These are phyloP conservation scores for Lentinus tigrinus DNA, from an alignment of 768 basidiomycete genomes.

Conservation along the genomic window DNA sequence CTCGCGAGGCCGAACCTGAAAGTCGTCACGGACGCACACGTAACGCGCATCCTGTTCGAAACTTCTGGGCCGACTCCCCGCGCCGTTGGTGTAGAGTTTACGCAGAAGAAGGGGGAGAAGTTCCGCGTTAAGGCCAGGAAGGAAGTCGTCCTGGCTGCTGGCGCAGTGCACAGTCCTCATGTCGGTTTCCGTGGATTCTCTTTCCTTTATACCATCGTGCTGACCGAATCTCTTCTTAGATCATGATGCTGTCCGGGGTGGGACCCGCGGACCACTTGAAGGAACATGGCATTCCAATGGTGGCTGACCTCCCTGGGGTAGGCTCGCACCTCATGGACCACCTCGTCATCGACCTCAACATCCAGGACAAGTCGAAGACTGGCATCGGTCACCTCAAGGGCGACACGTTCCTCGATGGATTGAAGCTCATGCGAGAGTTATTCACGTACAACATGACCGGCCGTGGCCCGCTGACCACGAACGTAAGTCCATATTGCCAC, in stretches of 20 bases:
- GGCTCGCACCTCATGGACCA: conserved; percentile 77
- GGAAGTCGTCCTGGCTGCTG: conserved; percentile 61
- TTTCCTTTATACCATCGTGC: background rate
- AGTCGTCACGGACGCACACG: conserved; percentile 54
- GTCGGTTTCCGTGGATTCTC: conserved; percentile 23
- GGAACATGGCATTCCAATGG: conserved; percentile 50
- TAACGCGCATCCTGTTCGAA: conserved; percentile 59
- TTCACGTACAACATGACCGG: conserved; percentile 43
- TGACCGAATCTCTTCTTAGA: conserved; percentile 31
- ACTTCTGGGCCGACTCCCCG: conserved; percentile 33
- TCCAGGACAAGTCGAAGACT: conserved; percentile 48
- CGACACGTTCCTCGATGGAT: conserved; percentile 1
- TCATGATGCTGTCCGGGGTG: conserved; percentile 74
- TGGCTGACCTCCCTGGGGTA: conserved; percentile 69
- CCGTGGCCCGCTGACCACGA: conserved; percentile 51
- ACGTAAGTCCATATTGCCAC: conserved; percentile 38
- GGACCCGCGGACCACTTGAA: conserved; percentile 63
- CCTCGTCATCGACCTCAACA: conserved; percentile 48
- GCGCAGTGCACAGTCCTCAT: conserved; percentile 63
- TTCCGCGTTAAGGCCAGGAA: conserved; percentile 51
- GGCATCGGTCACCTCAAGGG: conserved; percentile 39
- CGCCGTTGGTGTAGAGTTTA: conserved; percentile 64
- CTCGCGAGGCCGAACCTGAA: conserved; percentile 64
- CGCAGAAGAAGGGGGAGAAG: conserved; percentile 35
- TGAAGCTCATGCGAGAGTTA: conserved; percentile 26